These are phyloP conservation scores for Hymenoscyphus scutula DNA, from an alignment of 2,329 filamentous ascomycete genomes.

Conservation along the genomic window DNA sequence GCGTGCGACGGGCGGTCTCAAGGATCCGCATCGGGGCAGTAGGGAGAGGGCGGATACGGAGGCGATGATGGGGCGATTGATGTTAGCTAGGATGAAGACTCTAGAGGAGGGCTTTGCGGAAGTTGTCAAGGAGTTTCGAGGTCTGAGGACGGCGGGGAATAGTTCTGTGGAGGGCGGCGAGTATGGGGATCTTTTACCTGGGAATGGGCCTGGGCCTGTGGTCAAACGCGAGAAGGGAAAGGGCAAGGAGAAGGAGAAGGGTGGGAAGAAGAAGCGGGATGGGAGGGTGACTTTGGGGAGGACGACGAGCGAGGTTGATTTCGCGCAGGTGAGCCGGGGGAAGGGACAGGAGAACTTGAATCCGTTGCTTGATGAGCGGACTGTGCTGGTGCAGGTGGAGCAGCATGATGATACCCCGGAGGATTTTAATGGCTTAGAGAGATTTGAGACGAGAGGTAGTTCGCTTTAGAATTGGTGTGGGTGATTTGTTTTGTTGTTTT, in stretches of 20 bases:
- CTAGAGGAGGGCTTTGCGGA: conserved; percentile 89
- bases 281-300: conserved; percentile 14
- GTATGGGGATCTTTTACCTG: conserved; percentile 18
- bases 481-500: background rate
- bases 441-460: conserved; percentile 25
- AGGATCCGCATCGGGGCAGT: conserved; percentile 41
- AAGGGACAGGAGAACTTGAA: conserved; percentile 4
- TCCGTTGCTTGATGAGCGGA: too few relatives aligned
- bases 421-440: conserved; percentile 12
- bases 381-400: too few relatives aligned
- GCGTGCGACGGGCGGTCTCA: conserved; percentile 63
- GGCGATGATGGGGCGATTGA: conserved; percentile 73
- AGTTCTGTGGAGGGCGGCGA: conserved; percentile 22
- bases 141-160: conserved; percentile 33
- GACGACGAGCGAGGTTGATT: conserved; percentile 25
- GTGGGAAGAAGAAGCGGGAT: conserved; percentile 2
- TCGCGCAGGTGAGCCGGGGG: conserved; percentile 10
- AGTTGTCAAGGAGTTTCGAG: conserved; percentile 70
- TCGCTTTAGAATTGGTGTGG: conserved; percentile 27
- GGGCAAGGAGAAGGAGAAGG: conserved; percentile 19
- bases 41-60: conserved; percentile 51
- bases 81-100: conserved; percentile 88
- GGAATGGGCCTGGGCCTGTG: too few relatives aligned
- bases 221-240: conserved; percentile 19
- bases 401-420: conserved; percentile 16